Percentiles rank a stretch among this genome's conserved stretches.
phyloP scores from a whole-genome alignment of 495 filamentous ascomycete species.

The Daldinia vernicosa region DNA sequence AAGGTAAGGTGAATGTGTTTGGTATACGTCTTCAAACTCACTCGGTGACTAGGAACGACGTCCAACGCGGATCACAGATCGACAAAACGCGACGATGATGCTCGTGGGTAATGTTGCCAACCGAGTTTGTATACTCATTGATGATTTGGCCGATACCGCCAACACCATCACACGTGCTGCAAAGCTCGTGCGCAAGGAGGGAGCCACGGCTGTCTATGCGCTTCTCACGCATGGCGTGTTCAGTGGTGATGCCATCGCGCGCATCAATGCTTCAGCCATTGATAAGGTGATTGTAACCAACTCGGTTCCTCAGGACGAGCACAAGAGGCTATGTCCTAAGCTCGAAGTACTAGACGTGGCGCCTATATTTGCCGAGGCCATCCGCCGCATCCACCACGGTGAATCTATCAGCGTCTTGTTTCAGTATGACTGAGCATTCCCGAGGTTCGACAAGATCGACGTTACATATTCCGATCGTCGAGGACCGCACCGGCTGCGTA shows the following conservation, averaged over 20 bases:
- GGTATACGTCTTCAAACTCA: conserved; percentile 50
- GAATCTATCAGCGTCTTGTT: conserved; percentile 98
- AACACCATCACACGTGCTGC: conserved; percentile 97
- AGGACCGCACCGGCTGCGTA: conserved; percentile 11
- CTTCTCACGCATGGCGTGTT: conserved; percentile 94
- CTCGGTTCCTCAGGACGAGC: conserved; percentile 87
- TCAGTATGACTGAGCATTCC: conserved; percentile 74
- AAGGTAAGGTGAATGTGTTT: conserved; percentile 71
- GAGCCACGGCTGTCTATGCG: conserved; percentile 86
- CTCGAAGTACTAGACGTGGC: conserved; percentile 93
- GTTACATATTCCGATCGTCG: background rate
- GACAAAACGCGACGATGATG: conserved; percentile 99
- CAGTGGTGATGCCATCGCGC: conserved; percentile 91
- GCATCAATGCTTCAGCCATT: conserved; percentile 88
- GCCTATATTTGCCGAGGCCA: conserved; percentile 94
- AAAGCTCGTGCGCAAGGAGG: conserved; percentile 95
- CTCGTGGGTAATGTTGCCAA: conserved; percentile 87
- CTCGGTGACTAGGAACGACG: conserved; percentile 80
- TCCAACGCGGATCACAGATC: conserved; percentile 90
- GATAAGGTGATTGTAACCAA: conserved; percentile 96
- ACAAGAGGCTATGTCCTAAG: conserved; percentile 78
- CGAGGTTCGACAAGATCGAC: background rate
- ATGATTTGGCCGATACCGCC: conserved; percentile 93
- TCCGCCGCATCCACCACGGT: conserved; percentile 95
- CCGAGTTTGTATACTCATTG: conserved; percentile 86